Percentiles rank a stretch among this genome's conserved stretches.
phyloP scores from a whole-genome alignment of 2,329 filamentous ascomycete genomes.

The Cercospora zeae-maydis region DNA sequence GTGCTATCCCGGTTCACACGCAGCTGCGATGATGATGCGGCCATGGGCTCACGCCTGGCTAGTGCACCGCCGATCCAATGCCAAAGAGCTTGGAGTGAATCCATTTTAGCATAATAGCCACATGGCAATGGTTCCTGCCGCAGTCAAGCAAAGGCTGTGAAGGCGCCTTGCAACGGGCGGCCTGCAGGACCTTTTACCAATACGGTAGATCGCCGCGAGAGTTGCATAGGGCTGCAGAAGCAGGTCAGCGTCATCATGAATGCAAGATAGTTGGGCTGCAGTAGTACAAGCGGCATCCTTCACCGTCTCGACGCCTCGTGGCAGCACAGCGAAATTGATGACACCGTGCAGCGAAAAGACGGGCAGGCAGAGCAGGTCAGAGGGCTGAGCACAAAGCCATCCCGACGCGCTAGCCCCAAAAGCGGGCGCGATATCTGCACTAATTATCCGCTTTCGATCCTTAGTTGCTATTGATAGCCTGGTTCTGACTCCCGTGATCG shows the following conservation, averaged over 20 bases:
- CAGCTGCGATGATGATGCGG: not conserved
- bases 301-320: constrained; percentile 7
- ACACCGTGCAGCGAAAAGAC: not conserved
- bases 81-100: not conserved
- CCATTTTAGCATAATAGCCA: not conserved
- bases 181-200: not conserved
- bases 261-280: constrained; percentile 5
- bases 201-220: not conserved
- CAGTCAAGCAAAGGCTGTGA: constrained; percentile 4
- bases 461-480: constrained; percentile 7
- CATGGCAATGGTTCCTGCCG: constrained; percentile 7
- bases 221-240: constrained; percentile 18
- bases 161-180: not conserved
- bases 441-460: constrained; percentile 3
- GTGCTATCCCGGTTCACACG: not conserved
- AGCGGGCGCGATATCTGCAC: not conserved
- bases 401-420: not conserved
- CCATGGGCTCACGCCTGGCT: not conserved
- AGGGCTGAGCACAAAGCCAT: constrained; percentile 2
- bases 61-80: not conserved
- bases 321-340: not conserved
- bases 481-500: constrained; percentile 2
- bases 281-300: constrained; percentile 18
- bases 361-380: not conserved
- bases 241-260: constrained; percentile 6